These are phyloP conservation scores for Phytophthora constricta DNA, from an alignment of 352 stramenopile species.

Conservation along the genomic window DNA sequence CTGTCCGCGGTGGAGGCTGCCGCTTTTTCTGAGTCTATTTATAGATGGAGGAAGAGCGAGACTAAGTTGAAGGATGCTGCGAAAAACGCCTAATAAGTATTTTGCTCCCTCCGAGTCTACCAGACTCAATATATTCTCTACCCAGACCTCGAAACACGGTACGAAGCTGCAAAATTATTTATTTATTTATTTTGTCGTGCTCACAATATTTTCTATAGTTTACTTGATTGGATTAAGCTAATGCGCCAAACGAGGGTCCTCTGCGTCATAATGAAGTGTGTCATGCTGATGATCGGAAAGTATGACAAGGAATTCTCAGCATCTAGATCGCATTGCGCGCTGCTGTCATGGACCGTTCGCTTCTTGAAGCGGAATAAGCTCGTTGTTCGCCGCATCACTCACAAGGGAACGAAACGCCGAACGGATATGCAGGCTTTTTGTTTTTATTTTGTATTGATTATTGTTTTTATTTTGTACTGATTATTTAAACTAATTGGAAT, in stretches of 20 bases:
- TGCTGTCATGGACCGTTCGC: conserved; percentile 2
- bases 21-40: neutral
- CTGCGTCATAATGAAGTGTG: conserved; percentile 9
- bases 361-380: conserved; percentile 13
- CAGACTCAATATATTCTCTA: neutral
- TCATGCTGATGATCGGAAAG: conserved; percentile 14
- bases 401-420: neutral
- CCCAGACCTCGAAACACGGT: conserved; percentile 5
- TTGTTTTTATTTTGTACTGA: neutral
- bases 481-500: neutral
- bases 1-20: neutral
- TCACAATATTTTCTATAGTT: conserved; percentile 1
- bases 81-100: conserved; percentile 3
- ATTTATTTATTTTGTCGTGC: neutral
- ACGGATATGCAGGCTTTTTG: conserved; percentile 7
- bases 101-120: neutral
- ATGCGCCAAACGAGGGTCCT: conserved; percentile 3
- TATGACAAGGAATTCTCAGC: neutral
- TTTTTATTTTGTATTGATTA: too few species aligned
- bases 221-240: conserved; percentile 1
- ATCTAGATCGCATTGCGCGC: neutral
- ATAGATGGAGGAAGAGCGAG: conserved; percentile 3
- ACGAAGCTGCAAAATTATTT: neutral
- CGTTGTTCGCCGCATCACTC: conserved; percentile 9
- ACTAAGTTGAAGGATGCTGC: neutral